A percentile compares a stretch with the other conserved stretches of the same genome.
phyloP scores from a whole-genome alignment of 2,329 filamentous ascomycete genomes.

The Fusarium duplospermum region DNA sequence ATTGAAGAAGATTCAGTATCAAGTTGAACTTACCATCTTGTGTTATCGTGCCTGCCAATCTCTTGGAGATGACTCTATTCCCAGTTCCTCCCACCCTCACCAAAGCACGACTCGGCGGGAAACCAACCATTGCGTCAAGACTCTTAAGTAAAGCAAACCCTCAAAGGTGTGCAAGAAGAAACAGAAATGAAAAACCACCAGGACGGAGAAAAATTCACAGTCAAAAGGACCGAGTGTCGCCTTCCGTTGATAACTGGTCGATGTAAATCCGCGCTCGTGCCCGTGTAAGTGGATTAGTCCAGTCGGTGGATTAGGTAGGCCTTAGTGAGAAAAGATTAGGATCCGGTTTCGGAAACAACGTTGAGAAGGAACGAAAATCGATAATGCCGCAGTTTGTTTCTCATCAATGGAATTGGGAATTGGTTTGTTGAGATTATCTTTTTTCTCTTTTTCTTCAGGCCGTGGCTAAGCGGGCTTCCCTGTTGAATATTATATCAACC shows the following conservation, averaged over 20 bases:
- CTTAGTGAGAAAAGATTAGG: background rate
- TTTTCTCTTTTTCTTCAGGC: background rate
- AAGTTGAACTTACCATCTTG: conserved; percentile 27
- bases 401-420: too few relatives aligned
- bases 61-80: conserved; percentile 23
- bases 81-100: conserved; percentile 21
- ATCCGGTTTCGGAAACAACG: background rate
- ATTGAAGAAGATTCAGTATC: background rate
- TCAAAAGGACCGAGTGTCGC: background rate
- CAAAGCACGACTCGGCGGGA: conserved; percentile 25
- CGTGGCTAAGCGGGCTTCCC: conserved; percentile 16
- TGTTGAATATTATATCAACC: conserved; percentile 21
- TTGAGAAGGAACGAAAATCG: too few relatives aligned
- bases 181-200: background rate
- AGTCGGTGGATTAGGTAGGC: background rate
- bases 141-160: background rate
- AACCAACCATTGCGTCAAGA: conserved; percentile 24
- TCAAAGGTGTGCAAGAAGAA: background rate
- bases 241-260: conserved; percentile 15
- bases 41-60: conserved; percentile 33
- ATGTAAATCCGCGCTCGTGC: background rate
- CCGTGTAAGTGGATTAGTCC: conserved; percentile 6
- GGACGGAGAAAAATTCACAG: background rate
- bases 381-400: background rate
- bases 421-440: too few relatives aligned